Percentiles rank a stretch among this genome's conserved stretches.
Evolutionary conservation across 768 basidiomycete species (phyloP).

Genomic region (Suillus placidus): DNA sequence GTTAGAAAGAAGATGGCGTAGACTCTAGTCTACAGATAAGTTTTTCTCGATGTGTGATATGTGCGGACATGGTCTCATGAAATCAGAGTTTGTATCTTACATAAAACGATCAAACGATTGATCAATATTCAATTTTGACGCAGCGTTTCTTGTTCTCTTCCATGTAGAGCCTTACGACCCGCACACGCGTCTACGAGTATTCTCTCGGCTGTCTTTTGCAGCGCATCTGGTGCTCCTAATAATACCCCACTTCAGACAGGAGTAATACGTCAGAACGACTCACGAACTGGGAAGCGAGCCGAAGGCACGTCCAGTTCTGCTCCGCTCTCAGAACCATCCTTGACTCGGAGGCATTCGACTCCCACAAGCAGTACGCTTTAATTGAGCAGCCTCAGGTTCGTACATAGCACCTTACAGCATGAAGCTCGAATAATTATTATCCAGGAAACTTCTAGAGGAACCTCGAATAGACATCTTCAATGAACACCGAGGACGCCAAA

Average conservation of each 20-base stretch:
- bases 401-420: background rate
- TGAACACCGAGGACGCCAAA: background rate
- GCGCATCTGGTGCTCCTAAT: background rate
- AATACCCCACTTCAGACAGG: background rate
- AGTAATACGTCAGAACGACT: background rate
- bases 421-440: background rate
- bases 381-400: background rate
- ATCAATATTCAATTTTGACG: no score
- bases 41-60: background rate
- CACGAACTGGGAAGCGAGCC: background rate
- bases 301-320: background rate
- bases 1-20: background rate
- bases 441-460: background rate
- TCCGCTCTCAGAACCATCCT: background rate
- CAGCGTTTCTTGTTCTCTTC: background rate
- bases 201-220: background rate
- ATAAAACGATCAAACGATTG: background rate
- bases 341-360: background rate
- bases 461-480: background rate
- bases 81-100: background rate
- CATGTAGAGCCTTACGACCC: background rate
- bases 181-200: background rate
- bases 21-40: background rate
- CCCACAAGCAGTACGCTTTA: background rate
- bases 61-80: background rate